Evolutionary conservation across 2,329 filamentous ascomycete species (phyloP).

Genomic region (Colletotrichum ledebouriae): DNA sequence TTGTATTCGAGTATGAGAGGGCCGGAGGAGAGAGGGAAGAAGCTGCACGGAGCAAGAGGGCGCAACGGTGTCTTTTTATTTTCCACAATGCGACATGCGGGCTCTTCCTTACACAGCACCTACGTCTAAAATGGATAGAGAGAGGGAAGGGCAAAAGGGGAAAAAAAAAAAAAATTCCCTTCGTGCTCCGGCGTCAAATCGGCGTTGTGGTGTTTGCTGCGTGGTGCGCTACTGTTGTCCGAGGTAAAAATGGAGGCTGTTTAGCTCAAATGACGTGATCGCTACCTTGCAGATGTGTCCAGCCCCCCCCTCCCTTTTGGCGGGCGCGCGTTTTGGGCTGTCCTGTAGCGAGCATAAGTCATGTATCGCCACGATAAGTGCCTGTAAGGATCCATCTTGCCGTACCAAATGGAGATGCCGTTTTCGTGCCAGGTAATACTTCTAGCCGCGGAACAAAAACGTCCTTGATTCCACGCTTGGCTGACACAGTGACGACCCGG

Average conservation of each 20-base stretch:
- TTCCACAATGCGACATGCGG: conserved; percentile 36
- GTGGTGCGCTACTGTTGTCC: conserved; percentile 24
- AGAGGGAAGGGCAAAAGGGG: background rate
- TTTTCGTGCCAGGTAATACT: background rate
- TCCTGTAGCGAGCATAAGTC: conserved; percentile 36
- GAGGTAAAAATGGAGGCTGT: conserved; percentile 42
- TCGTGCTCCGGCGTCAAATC: conserved; percentile 39
- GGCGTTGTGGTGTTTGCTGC: conserved; percentile 28
- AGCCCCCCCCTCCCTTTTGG: conserved; percentile 15
- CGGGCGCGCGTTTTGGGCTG: conserved; percentile 20
- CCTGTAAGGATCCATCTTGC: conserved; percentile 29
- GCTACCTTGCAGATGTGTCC: conserved; percentile 41
- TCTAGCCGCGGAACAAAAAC: conserved; percentile 28
- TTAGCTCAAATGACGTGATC: conserved; percentile 47
- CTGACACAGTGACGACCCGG: conserved; percentile 24
- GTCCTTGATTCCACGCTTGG: conserved; percentile 31
- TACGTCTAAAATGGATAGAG: background rate
- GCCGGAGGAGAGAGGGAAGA: conserved; percentile 10
- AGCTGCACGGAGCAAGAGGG: conserved; percentile 12
- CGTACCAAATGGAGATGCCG: conserved; percentile 25
- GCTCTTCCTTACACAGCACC: background rate
- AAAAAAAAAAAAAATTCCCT: conserved; percentile 16
- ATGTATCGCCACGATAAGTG: conserved; percentile 41
- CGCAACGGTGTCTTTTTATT: conserved; percentile 40
- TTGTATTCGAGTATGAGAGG: conserved; percentile 3